Conservation (phyloP, 2,329 filamentous ascomycete genomes). For the Sporothrix humicola region DNA sequence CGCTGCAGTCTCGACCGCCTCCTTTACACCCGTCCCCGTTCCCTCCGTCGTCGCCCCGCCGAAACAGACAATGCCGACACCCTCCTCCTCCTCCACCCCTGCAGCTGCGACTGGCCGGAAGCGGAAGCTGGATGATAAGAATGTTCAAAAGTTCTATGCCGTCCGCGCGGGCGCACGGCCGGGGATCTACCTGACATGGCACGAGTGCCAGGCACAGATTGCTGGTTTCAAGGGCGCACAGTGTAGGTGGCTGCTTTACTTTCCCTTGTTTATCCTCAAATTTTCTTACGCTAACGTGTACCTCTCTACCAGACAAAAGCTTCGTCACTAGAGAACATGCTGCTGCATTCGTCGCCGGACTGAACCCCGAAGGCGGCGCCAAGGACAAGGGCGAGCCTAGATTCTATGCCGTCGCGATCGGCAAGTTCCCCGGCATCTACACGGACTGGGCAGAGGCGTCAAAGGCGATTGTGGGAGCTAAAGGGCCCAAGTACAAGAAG, state of each 20-base stretch:
- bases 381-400: slow-evolving; percentile 50
- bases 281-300: slow-evolving; percentile 19
- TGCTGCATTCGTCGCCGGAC: slow-evolving; percentile 74
- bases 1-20: not conserved
- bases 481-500: slow-evolving; percentile 71
- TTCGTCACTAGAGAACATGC: slow-evolving; percentile 77
- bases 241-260: slow-evolving; percentile 59
- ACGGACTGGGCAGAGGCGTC: slow-evolving; percentile 71
- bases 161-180: slow-evolving; percentile 62
- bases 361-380: slow-evolving; percentile 50
- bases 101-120: slow-evolving; percentile 48
- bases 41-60: not conserved
- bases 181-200: slow-evolving; percentile 67
- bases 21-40: not conserved
- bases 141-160: slow-evolving; percentile 65
- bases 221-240: slow-evolving; percentile 66
- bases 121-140: slow-evolving; percentile 53
- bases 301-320: slow-evolving; percentile 69
- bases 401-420: slow-evolving; percentile 67
- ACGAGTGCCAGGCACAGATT: slow-evolving; percentile 66
- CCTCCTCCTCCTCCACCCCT: not conserved
- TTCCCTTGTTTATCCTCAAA: slow-evolving; percentile 10
- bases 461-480: slow-evolving; percentile 74
- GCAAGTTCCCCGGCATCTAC: slow-evolving; percentile 64
- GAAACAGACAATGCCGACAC: slow-evolving; percentile 22